phyloP scores from a whole-genome alignment of 1,284 basidiomycete species.

The Xerocomus minutiporus region DNA sequence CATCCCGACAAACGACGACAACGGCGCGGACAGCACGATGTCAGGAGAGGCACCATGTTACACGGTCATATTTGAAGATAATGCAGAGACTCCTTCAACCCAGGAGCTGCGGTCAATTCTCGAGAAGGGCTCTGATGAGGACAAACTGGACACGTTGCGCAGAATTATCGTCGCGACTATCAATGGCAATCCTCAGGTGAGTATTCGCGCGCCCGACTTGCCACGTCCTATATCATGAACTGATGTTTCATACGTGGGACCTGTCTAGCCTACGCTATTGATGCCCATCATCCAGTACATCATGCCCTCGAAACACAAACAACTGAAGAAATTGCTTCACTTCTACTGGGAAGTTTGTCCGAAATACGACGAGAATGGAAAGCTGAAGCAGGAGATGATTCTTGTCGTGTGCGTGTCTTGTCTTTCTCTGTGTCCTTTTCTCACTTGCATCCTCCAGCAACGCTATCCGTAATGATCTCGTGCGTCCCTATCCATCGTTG shows the following conservation, averaged over 20 bases:
- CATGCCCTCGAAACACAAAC: conserved; percentile 92
- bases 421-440: background rate
- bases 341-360: conserved; percentile 99
- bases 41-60: conserved; percentile 67
- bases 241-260: conserved; percentile 3
- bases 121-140: conserved; percentile 96
- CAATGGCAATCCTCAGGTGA: conserved; percentile 85
- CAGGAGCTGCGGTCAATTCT: conserved; percentile 83
- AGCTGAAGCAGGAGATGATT: conserved; percentile 99
- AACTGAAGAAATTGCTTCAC: conserved; percentile 96
- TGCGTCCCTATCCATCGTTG: conserved; percentile 37
- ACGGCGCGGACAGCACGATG: conserved; percentile 19
- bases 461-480: conserved; percentile 95
- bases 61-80: conserved; percentile 80
- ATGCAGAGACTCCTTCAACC: conserved; percentile 71
- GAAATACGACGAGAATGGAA: conserved; percentile 95
- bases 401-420: conserved; percentile 80
- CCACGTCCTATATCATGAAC: conserved; percentile 1
- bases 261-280: conserved; percentile 72
- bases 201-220: conserved; percentile 13
- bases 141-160: conserved; percentile 95
- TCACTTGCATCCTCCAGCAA: conserved; percentile 54
- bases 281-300: conserved; percentile 97
- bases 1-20: conserved; percentile 12
- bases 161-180: conserved; percentile 94